These are phyloP conservation scores for Trichoderma arundinaceum DNA, from an alignment of 2,329 filamentous ascomycete genomes.

Conservation along the genomic window DNA sequence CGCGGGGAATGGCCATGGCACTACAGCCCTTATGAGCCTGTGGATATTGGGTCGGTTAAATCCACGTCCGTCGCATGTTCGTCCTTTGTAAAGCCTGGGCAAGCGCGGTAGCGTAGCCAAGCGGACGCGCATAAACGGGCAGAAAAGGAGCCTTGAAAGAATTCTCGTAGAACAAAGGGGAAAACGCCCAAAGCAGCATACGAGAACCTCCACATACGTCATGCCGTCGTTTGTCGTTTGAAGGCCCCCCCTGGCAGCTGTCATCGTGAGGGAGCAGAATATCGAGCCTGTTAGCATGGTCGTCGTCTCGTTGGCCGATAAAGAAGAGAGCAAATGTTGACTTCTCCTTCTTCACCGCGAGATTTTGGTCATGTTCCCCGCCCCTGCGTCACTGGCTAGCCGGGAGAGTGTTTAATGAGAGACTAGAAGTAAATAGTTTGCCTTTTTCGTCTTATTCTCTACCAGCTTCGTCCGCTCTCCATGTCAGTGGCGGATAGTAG, in stretches of 20 bases:
- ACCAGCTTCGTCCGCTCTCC: not conserved
- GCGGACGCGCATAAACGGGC: not conserved
- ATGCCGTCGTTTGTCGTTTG: not conserved
- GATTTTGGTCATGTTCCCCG: not conserved
- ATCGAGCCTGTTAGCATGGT: not conserved
- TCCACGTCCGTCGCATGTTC: constrained; percentile 24
- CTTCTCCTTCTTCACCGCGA: not conserved
- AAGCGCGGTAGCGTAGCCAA: not conserved
- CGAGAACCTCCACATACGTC: not conserved
- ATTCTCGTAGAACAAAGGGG: not conserved
- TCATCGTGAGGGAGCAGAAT: not conserved
- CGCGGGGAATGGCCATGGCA: not conserved
- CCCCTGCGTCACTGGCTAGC: not conserved
- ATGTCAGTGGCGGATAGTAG: not conserved
- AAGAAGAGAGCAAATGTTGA: not conserved
- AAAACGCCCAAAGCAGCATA: not conserved
- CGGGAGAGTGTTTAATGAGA: not conserved
- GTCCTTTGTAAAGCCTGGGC: not conserved
- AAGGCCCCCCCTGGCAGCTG: not conserved
- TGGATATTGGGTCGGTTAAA: constrained; percentile 6
- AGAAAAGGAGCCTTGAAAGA: not conserved
- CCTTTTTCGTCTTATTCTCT: not conserved
- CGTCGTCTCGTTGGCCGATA: not conserved
- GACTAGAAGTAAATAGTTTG: constrained; percentile 18
- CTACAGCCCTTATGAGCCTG: not conserved